A percentile compares a stretch with the other conserved stretches of the same genome.
Evolutionary conservation across 176 grass and related monocot species (phyloP).

Genomic region (Otatea glauca): DNA sequence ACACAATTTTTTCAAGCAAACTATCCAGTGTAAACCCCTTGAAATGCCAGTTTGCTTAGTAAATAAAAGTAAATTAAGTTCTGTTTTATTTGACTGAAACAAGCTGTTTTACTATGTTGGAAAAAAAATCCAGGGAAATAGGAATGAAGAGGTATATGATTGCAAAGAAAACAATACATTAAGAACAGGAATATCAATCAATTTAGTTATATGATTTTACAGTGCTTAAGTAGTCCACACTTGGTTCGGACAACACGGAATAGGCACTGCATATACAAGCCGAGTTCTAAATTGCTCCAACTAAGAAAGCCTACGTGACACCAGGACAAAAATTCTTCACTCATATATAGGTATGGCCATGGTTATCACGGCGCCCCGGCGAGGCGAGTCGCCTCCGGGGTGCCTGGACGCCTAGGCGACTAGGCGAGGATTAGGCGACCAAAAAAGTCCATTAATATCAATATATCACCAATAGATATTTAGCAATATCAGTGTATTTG

Average conservation of each 20-base stretch:
- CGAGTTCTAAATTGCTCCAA: background rate
- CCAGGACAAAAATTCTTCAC: background rate
- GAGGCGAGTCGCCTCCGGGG: too few relatives aligned
- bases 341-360: conserved; percentile 2
- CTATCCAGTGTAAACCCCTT: background rate
- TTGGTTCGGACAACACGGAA: background rate
- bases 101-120: background rate
- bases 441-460: too few relatives aligned
- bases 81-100: background rate
- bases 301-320: background rate
- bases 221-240: background rate
- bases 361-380: too few relatives aligned
- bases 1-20: background rate
- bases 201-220: background rate
- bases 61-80: conserved; percentile 8
- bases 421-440: too few relatives aligned
- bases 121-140: background rate
- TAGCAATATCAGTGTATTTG: too few relatives aligned
- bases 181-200: background rate
- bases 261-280: background rate
- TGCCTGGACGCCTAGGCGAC: too few relatives aligned
- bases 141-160: background rate
- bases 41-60: background rate
- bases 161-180: background rate
- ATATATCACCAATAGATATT: too few relatives aligned